A percentile compares a stretch with the other conserved stretches of the same genome.
These are phyloP conservation scores for grape (Vitis vinifera) DNA, from an alignment of 164 flowering plant genomes.

Conservation along the genomic window DNA sequence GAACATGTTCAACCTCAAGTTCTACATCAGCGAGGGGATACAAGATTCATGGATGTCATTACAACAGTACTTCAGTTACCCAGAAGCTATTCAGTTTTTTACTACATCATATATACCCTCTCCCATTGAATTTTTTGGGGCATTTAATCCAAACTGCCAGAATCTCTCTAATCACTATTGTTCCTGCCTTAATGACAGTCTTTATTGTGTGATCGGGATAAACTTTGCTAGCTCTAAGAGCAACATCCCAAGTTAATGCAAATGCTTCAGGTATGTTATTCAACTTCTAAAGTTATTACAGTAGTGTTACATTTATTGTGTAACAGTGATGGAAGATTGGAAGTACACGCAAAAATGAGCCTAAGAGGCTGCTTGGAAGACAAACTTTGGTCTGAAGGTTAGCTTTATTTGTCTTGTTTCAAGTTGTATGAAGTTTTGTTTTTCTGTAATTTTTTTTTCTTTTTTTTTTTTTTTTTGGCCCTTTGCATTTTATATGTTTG, in stretches of 20 bases:
- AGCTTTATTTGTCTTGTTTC: neutral
- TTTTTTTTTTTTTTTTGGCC: no score
- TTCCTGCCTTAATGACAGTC: slow-evolving; percentile 48
- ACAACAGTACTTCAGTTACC: slow-evolving; percentile 77
- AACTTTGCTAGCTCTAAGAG: slow-evolving; percentile 90
- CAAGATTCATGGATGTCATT: slow-evolving; percentile 66
- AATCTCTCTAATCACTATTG: slow-evolving; percentile 1
- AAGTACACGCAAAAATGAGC: no score
- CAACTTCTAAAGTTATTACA: neutral
- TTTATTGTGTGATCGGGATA: slow-evolving; percentile 83
- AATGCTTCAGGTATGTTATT: slow-evolving; percentile 75
- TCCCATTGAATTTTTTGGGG: neutral
- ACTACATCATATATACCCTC: neutral
- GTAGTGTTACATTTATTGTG: no score
- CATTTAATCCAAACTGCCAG: neutral
- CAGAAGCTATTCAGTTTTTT: slow-evolving; percentile 91
- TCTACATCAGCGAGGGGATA: slow-evolving; percentile 42
- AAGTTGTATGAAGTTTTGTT: neutral
- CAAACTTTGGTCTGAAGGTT: no score
- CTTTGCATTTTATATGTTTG: no score
- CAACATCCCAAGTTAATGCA: slow-evolving; percentile 97
- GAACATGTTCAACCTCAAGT: slow-evolving; percentile 44
- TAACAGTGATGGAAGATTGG: no score
- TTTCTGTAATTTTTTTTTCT: neutral
- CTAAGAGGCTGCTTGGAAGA: no score